A percentile compares a stretch with the other conserved stretches of the same genome.
These are phyloP conservation scores for Chlamydomonas schloesseri DNA, from an alignment of 139 green algal genomes.

Conservation along the genomic window DNA sequence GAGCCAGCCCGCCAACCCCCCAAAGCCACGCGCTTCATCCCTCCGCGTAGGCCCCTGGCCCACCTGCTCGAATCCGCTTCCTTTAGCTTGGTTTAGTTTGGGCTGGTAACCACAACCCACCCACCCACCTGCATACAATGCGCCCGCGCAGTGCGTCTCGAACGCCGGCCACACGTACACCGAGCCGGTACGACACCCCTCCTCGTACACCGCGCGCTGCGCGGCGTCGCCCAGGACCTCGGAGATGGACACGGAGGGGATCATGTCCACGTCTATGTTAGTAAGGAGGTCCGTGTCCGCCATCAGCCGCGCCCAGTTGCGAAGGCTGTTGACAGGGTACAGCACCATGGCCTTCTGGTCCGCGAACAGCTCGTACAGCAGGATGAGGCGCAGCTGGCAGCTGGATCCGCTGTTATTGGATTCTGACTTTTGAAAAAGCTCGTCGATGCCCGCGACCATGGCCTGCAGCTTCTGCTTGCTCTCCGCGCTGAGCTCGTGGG, in stretches of 20 bases:
- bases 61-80: no score
- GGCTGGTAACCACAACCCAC: no score
- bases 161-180: conserved; percentile 41
- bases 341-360: conserved; percentile 12
- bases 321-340: conserved; percentile 43
- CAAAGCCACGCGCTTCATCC: no score
- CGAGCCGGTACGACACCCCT: background rate
- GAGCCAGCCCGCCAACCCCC: no score
- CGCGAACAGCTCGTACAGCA: conserved; percentile 45
- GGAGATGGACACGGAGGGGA: conserved; percentile 35
- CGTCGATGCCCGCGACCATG: conserved; percentile 3
- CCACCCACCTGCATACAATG: background rate
- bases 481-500: background rate
- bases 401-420: background rate
- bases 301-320: conserved; percentile 55
- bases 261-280: conserved; percentile 68
- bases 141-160: conserved; percentile 11
- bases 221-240: background rate
- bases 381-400: conserved; percentile 45
- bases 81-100: no score
- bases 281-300: conserved; percentile 58
- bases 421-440: conserved; percentile 3
- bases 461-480: conserved; percentile 13
- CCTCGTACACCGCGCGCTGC: background rate
- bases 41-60: no score